Evolutionary conservation across 164 flowering plant species (phyloP).

Genomic region (Hamamelis virginiana): DNA sequence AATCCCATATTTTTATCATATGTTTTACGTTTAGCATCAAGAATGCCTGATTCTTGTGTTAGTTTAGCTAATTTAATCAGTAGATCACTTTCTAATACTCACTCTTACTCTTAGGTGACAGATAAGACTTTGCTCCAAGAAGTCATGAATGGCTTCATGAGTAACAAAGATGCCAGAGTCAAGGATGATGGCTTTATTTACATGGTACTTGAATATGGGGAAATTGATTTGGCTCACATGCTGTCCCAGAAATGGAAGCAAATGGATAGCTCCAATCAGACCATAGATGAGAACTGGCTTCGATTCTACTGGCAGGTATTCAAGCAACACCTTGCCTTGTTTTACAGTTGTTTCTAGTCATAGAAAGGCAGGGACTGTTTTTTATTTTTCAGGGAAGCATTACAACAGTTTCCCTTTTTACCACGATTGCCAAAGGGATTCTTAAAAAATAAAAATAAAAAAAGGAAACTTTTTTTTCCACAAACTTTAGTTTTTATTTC

Average conservation of each 20-base stretch:
- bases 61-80: too few species aligned
- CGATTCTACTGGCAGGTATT: conserved; percentile 98
- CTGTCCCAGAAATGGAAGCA: conserved; percentile 94
- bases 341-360: background rate
- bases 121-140: conserved; percentile 77
- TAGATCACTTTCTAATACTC: conserved; percentile 1
- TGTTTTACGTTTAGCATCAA: too few species aligned
- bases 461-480: too few species aligned
- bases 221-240: conserved; percentile 99
- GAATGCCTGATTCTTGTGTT: too few species aligned
- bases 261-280: conserved; percentile 50
- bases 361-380: too few species aligned
- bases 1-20: too few species aligned
- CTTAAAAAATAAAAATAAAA: too few species aligned
- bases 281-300: conserved; percentile 94
- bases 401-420: background rate
- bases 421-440: too few species aligned
- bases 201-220: conserved; percentile 99
- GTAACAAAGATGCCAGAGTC: conserved; percentile 73
- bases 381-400: background rate
- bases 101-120: conserved; percentile 68
- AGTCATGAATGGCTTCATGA: conserved; percentile 68
- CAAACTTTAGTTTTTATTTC: too few species aligned
- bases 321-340: conserved; percentile 3
- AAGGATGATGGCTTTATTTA: conserved; percentile 87